phyloP scores from a whole-genome alignment of 257 asterid genomes.

The Jasminum sambac region DNA sequence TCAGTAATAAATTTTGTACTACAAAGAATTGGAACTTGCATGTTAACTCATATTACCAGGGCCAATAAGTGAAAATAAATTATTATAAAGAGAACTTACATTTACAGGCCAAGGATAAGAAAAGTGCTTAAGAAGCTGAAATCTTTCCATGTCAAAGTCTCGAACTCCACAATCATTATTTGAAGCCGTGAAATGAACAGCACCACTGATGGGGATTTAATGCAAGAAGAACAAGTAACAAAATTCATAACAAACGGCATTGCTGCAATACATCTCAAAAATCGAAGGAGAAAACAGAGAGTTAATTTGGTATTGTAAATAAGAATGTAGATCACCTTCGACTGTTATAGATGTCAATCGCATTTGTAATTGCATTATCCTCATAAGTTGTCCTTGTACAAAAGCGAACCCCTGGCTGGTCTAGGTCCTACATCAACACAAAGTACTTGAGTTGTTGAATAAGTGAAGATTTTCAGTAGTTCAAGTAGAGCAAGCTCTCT shows the following conservation, averaged over 20 bases:
- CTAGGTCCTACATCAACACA: conserved; percentile 48
- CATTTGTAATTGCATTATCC: conserved; percentile 65
- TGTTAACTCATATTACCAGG: background rate
- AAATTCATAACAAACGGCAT: conserved; percentile 4
- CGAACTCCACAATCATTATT: conserved; percentile 61
- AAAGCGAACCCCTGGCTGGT: conserved; percentile 63
- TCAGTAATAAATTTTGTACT: background rate
- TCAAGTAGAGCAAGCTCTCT: background rate
- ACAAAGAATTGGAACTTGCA: background rate
- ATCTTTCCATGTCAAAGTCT: conserved; percentile 53
- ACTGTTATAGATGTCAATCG: conserved; percentile 53
- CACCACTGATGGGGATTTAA: conserved; percentile 42
- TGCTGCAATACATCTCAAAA: conserved; percentile 3
- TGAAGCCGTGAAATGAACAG: conserved; percentile 60
- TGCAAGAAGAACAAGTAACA: conserved; percentile 23
- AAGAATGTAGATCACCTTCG: conserved; percentile 40
- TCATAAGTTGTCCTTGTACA: conserved; percentile 71
- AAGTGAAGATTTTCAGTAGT: background rate
- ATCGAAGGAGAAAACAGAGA: conserved; percentile 9
- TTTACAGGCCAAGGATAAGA: conserved; percentile 58
- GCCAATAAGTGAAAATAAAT: background rate
- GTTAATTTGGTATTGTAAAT: conserved; percentile 8
- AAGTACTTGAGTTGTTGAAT: conserved; percentile 1
- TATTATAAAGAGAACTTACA: conserved; percentile 36
- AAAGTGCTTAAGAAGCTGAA: conserved; percentile 58